Conservation (phyloP, 768 basidiomycete genomes). For the Trametes elegans region DNA sequence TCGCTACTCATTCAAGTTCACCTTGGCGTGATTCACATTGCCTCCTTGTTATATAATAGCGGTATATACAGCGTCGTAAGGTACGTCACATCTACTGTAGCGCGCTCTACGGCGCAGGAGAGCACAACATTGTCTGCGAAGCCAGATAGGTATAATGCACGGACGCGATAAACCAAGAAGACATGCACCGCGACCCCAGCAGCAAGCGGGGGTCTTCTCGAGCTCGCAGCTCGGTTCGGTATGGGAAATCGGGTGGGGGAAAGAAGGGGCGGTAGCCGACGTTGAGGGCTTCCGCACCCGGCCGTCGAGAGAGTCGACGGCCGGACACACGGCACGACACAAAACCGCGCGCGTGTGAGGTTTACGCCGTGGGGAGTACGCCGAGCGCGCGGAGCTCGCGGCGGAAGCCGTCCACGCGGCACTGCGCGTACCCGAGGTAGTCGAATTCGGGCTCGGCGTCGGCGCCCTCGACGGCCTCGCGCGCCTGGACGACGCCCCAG, state of each 20-base stretch:
- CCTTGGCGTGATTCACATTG: background rate
- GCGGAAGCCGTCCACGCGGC: constrained; percentile 64
- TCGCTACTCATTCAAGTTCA: too few relatives aligned
- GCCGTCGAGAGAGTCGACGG: too few relatives aligned
- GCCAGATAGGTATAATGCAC: background rate
- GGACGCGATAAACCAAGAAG: constrained; percentile 1
- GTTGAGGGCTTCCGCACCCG: too few relatives aligned
- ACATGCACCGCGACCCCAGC: background rate
- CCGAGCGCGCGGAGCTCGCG: constrained; percentile 51
- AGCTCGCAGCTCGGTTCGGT: constrained; percentile 1
- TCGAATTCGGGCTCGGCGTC: constrained; percentile 78
- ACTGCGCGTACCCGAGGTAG: constrained; percentile 78
- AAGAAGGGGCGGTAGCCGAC: too few relatives aligned
- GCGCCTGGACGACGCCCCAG: constrained; percentile 93
- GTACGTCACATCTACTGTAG: constrained; percentile 1
- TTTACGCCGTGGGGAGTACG: constrained; percentile 15
- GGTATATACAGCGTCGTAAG: constrained; percentile 12
- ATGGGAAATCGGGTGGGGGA: too few relatives aligned
- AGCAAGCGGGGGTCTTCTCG: background rate
- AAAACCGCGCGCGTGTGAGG: background rate
- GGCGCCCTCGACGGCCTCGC: constrained; percentile 62
- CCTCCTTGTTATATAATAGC: background rate
- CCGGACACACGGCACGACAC: too few relatives aligned
- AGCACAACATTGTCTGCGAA: constrained; percentile 7
- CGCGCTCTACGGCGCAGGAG: background rate